These are phyloP conservation scores for Protomyces inundatus DNA, from an alignment of 1,139 yeast genomes.

Conservation along the genomic window DNA sequence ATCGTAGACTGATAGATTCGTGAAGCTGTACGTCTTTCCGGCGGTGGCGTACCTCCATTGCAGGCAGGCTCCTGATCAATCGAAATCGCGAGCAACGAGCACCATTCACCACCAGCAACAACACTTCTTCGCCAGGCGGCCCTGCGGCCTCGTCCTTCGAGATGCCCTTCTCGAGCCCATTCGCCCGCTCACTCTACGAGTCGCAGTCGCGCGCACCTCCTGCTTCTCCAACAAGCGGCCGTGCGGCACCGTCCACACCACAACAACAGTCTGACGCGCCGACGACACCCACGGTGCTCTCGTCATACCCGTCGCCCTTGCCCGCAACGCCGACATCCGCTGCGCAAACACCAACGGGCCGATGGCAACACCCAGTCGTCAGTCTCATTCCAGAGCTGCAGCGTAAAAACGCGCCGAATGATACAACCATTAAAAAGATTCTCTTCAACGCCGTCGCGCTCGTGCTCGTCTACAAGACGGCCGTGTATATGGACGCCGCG, in stretches of 20 bases:
- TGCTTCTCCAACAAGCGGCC: not conserved
- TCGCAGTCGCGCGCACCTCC: not conserved
- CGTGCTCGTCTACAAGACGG: constrained; percentile 1
- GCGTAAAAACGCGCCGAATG: constrained; percentile 14
- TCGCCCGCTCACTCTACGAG: not conserved
- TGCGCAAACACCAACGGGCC: constrained; percentile 18
- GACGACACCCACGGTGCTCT: constrained; percentile 2
- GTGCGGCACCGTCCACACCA: not conserved
- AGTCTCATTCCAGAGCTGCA: constrained; percentile 1
- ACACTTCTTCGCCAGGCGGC: too few species aligned
- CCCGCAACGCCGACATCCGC: constrained; percentile 1
- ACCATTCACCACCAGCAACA: too few species aligned
- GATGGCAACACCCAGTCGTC: constrained; percentile 14
- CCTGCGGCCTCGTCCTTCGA: not conserved
- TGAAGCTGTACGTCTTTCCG: too few species aligned
- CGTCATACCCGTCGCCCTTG: constrained; percentile 20
- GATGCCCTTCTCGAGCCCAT: not conserved
- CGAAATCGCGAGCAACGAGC: too few species aligned
- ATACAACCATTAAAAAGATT: constrained; percentile 10
- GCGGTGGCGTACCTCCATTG: too few species aligned
- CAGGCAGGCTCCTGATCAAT: too few species aligned
- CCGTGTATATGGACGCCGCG: not conserved
- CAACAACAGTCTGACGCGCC: not conserved
- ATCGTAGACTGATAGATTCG: too few species aligned
- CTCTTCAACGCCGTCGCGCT: constrained; percentile 7